A percentile compares a stretch with the other conserved stretches of the same genome.
Conservation (phyloP, 2,329 filamentous ascomycete genomes). For the Diaporthe velutina region DNA sequence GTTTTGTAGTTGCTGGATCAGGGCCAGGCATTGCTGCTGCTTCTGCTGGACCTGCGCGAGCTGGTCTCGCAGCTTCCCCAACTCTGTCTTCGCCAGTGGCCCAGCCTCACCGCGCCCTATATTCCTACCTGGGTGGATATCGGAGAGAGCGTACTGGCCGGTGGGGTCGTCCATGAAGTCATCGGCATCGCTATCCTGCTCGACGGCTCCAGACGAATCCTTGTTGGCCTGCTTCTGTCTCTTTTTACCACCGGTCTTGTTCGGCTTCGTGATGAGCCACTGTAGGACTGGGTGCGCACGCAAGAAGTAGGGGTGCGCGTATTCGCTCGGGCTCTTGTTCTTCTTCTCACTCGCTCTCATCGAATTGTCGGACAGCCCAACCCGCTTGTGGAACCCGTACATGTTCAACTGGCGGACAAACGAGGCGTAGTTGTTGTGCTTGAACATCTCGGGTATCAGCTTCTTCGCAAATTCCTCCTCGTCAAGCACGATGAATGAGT, state of each 20-base stretch:
- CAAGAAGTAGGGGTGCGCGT: slow-evolving; percentile 96
- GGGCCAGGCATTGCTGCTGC: slow-evolving; percentile 86
- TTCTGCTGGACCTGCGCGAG: slow-evolving; percentile 86
- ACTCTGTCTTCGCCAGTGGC: slow-evolving; percentile 76
- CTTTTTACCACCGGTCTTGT: slow-evolving; percentile 73
- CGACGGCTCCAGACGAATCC: slow-evolving; percentile 59
- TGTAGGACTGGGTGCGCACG: slow-evolving; percentile 91
- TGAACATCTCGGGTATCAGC: slow-evolving; percentile 97
- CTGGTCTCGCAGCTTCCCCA: slow-evolving; percentile 83
- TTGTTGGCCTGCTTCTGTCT: slow-evolving; percentile 67
- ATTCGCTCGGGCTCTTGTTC: slow-evolving; percentile 98
- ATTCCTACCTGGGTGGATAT: slow-evolving; percentile 49
- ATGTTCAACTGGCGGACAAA: slow-evolving; percentile 97
- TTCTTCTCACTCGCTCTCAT: slow-evolving; percentile 98
- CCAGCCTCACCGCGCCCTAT: slow-evolving; percentile 60
- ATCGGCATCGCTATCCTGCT: slow-evolving; percentile 79
- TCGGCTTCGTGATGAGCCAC: slow-evolving; percentile 97
- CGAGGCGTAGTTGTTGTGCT: slow-evolving; percentile 98
- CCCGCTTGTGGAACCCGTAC: slow-evolving; percentile 98
- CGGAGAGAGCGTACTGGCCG: slow-evolving; percentile 41
- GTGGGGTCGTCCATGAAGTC: slow-evolving; percentile 56
- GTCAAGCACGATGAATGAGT: slow-evolving; percentile 96
- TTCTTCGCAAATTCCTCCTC: slow-evolving; percentile 99
- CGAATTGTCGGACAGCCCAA: slow-evolving; percentile 93
- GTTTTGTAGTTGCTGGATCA: slow-evolving; percentile 83